Conservation (phyloP, 495 filamentous ascomycete genomes). For the Neurospora sp. region DNA sequence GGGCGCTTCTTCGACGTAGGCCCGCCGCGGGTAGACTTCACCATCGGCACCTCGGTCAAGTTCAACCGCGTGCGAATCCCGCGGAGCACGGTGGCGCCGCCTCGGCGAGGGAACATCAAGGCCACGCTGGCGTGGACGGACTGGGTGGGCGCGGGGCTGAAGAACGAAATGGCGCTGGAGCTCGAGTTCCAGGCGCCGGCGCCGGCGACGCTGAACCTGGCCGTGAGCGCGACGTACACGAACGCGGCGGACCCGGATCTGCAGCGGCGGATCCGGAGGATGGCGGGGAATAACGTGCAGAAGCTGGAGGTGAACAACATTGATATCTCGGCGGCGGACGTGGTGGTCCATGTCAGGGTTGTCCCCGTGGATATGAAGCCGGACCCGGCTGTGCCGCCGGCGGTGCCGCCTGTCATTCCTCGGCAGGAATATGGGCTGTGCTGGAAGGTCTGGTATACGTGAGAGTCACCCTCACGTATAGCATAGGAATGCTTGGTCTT, state of each 20-base stretch:
- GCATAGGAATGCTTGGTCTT: no score
- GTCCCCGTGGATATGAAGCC: no score
- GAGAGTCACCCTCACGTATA: no score
- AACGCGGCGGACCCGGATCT: neutral
- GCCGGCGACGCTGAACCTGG: neutral
- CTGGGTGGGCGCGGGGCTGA: neutral
- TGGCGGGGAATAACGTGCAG: neutral
- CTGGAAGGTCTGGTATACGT: no score
- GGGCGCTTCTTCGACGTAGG: no score
- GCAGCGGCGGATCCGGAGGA: neutral
- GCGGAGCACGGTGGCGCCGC: neutral
- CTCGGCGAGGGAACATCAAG: neutral
- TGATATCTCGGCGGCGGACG: neutral
- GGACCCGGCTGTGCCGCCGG: no score
- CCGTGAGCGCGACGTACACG: neutral
- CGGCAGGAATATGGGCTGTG: no score
- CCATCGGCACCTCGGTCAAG: neutral
- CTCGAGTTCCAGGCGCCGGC: neutral
- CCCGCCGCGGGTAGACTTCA: neutral
- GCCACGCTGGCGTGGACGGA: neutral
- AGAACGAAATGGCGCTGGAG: neutral
- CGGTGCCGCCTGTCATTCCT: no score
- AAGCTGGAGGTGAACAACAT: neutral
- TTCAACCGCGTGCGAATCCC: neutral
- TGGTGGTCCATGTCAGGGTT: no score